Percentiles rank a stretch among this genome's conserved stretches.
Conservation (phyloP, 2,329 filamentous ascomycete genomes). For the Helminthosporium solani region DNA sequence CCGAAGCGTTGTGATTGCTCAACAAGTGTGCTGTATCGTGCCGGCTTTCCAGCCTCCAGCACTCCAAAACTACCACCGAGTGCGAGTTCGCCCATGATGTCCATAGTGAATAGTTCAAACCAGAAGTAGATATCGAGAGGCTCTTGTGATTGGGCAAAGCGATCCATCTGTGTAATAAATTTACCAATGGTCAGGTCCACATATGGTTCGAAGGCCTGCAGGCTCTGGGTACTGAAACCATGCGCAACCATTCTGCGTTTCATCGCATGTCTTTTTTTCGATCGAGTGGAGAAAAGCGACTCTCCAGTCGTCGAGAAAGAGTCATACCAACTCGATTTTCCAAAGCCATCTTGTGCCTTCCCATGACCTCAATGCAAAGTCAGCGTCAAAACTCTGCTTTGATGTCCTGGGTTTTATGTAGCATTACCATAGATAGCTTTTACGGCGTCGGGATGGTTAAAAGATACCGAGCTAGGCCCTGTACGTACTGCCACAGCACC, state of each 20-base stretch:
- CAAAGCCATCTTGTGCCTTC: conserved; percentile 11
- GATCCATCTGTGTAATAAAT: conserved; percentile 17
- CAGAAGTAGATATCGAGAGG: conserved; percentile 21
- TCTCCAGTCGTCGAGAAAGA: conserved; percentile 18
- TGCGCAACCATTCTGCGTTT: conserved; percentile 20
- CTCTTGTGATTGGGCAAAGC: conserved; percentile 7
- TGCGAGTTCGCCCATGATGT: conserved; percentile 17
- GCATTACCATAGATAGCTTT: conserved; percentile 17
- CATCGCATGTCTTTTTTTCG: conserved; percentile 16
- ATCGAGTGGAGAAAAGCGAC: conserved; percentile 17
- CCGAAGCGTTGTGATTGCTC: conserved; percentile 15
- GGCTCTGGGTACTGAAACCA: conserved; percentile 13
- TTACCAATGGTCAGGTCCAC: conserved; percentile 12
- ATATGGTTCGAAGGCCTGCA: conserved; percentile 15
- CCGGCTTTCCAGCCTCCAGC: conserved; percentile 13
- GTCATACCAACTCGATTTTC: conserved; percentile 19
- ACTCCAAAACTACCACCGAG: conserved; percentile 16
- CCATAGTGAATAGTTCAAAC: conserved; percentile 21
- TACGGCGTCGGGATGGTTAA: conserved; percentile 19
- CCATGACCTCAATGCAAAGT: conserved; percentile 9
- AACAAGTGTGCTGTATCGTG: conserved; percentile 14
- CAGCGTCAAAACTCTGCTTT: not conserved
- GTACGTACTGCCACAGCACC: conserved; percentile 14
- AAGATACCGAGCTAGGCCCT: conserved; percentile 14
- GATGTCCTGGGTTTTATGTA: not conserved